A percentile compares a stretch with the other conserved stretches of the same genome.
These are phyloP conservation scores for Nemania sp. DNA, from an alignment of 2,329 filamentous ascomycete genomes.

Conservation along the genomic window DNA sequence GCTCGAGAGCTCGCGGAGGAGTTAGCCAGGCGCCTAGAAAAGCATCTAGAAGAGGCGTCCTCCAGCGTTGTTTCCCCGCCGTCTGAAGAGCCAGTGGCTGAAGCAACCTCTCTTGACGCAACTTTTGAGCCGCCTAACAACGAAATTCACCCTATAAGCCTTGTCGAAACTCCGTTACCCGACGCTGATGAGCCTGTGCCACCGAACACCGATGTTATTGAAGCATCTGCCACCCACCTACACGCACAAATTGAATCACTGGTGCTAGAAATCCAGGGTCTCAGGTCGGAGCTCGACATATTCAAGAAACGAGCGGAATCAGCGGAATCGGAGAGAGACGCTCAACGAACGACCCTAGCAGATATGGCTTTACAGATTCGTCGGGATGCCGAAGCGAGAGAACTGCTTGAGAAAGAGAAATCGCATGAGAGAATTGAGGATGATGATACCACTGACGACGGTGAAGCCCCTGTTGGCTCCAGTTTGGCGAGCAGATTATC, in stretches of 20 bases:
- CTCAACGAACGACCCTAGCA: slow-evolving; percentile 73
- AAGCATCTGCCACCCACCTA: slow-evolving; percentile 50
- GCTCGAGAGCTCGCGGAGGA: slow-evolving; percentile 87
- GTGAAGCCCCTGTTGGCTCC: slow-evolving; percentile 28
- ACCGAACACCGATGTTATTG: slow-evolving; percentile 43
- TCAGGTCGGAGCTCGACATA: slow-evolving; percentile 78
- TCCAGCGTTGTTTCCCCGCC: slow-evolving; percentile 47
- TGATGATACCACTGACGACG: slow-evolving; percentile 32
- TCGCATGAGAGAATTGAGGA: slow-evolving; percentile 39
- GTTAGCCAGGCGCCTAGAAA: slow-evolving; percentile 71
- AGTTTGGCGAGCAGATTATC: slow-evolving; percentile 27
- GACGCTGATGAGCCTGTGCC: slow-evolving; percentile 32
- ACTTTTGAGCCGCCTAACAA: slow-evolving; percentile 52
- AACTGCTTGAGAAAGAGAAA: slow-evolving; percentile 49
- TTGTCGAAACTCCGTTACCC: slow-evolving; percentile 26
- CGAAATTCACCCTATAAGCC: slow-evolving; percentile 26
- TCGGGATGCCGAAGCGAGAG: slow-evolving; percentile 63
- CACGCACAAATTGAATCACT: slow-evolving; percentile 77
- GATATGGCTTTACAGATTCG: slow-evolving; percentile 89
- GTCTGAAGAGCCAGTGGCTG: slow-evolving; percentile 41
- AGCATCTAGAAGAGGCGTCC: slow-evolving; percentile 65
- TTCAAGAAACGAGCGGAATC: slow-evolving; percentile 79
- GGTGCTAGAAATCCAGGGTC: slow-evolving; percentile 77
- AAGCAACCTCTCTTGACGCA: slow-evolving; percentile 49
- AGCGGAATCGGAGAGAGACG: slow-evolving; percentile 77